Evolutionary conservation across 371 early-diverging fungal species (phyloP).

Genomic region (Apophysomyces trapeziformis): DNA sequence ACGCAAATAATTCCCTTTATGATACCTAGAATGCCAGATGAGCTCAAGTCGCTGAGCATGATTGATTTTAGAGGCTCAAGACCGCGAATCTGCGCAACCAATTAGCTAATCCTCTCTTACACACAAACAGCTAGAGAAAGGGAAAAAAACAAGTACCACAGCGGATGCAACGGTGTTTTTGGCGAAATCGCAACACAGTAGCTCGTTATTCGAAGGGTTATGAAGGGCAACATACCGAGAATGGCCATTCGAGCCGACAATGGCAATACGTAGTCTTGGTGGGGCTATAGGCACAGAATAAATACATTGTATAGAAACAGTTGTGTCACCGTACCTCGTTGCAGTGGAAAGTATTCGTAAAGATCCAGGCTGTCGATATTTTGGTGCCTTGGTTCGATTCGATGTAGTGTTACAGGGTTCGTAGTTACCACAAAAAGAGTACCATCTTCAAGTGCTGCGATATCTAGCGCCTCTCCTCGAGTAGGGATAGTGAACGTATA

Average conservation of each 20-base stretch:
- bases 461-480: slow-evolving; percentile 74
- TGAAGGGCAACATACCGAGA: slow-evolving; percentile 65
- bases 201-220: slow-evolving; percentile 70
- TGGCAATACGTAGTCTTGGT: slow-evolving; percentile 61
- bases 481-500: slow-evolving; percentile 74
- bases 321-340: slow-evolving; percentile 37
- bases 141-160: slow-evolving; percentile 24
- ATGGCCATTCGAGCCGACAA: slow-evolving; percentile 35
- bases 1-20: neutral
- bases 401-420: slow-evolving; percentile 74
- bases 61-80: slow-evolving; percentile 60
- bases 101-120: neutral
- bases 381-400: slow-evolving; percentile 61
- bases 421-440: slow-evolving; percentile 67
- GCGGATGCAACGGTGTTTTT: slow-evolving; percentile 60
- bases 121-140: too few species aligned
- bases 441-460: slow-evolving; percentile 59
- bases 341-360: slow-evolving; percentile 81
- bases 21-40: slow-evolving; percentile 43
- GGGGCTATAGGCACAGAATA: slow-evolving; percentile 41
- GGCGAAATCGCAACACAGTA: slow-evolving; percentile 67
- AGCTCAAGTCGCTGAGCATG: slow-evolving; percentile 56
- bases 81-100: slow-evolving; percentile 39
- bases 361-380: slow-evolving; percentile 66
- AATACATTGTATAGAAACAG: neutral